Base-by-base conservation (phyloP, 257 asterid genomes). In the Solanum chiquidenum region DNA sequence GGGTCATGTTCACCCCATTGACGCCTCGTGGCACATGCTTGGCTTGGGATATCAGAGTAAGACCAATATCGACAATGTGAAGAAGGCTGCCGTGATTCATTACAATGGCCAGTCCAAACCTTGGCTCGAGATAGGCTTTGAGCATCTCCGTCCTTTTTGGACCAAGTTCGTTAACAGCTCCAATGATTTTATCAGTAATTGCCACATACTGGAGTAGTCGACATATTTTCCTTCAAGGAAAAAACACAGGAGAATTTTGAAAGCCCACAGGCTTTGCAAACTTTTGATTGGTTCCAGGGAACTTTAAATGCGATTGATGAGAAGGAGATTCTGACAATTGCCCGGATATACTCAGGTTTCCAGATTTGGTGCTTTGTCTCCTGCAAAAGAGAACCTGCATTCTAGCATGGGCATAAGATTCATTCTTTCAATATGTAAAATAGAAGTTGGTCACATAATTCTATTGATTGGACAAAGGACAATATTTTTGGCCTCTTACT, bases 101-200 rank as follows among this genome's bases (percentile, higher is more conserved):
- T 97, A 97, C 93, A 97, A 97, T 27, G 99, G 99, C 84, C 99
- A 97, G 90, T 90, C 98, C 29, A 97, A 97, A 92, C 99, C 99
- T 14, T 97, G 99, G 99, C 88, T 97, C 85, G 98, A 97, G 91
- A 97, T 97, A 87, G 99, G 99, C 44, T 97, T 97, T 89, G 98
- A 95, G 92, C 99, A 97, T 91, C 99, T 97, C 73, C 94, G 99
- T 34, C 99, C 99, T 44, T 97, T 95, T 91, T 97, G 99, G 99
- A 92, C 99, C 84, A 97, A 95, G 90, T 94, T 95, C 40, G 94
- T 97, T 38, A 95, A 97, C 93, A 93, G 96, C 96, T 94, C 99
- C 82, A 95, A 92, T 85, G 98, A 97, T 84, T 97, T 97, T 89
- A 73, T 97, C 71, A 92, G 95, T 91, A 95, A 91, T 88, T 97